These are phyloP conservation scores for Fusarium pilosicola DNA, from an alignment of 2,329 filamentous ascomycete species.

Conservation along the genomic window DNA sequence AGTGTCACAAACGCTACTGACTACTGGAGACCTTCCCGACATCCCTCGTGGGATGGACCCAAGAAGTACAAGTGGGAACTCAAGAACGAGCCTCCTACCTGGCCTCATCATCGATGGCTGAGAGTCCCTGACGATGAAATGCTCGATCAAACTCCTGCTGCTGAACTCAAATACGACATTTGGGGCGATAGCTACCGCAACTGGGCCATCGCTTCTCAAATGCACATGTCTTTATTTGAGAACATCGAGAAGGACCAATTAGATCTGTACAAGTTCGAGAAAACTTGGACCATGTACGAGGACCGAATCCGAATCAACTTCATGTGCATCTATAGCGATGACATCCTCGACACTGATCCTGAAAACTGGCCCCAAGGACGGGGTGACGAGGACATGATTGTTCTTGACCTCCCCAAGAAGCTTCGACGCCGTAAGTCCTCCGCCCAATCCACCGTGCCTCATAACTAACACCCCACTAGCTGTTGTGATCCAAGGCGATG, in stretches of 20 bases:
- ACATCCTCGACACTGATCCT: conserved; percentile 20
- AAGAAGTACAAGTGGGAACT: conserved; percentile 12
- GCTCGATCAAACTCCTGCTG: conserved; percentile 22
- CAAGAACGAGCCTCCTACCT: background rate
- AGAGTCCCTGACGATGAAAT: conserved; percentile 14
- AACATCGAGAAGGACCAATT: conserved; percentile 31
- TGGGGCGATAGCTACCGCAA: conserved; percentile 28
- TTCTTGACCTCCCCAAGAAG: conserved; percentile 22
- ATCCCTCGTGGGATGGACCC: conserved; percentile 25
- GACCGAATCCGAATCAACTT: conserved; percentile 37
- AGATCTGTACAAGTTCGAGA: conserved; percentile 31
- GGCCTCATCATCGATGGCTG: conserved; percentile 19
- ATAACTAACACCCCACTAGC: conserved; percentile 1
- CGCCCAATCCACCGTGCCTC: rapidly evolving
- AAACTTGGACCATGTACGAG: conserved; percentile 26
- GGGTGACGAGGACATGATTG: conserved; percentile 22
- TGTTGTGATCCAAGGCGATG: conserved; percentile 26
- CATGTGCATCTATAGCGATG: conserved; percentile 31
- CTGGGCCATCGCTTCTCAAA: conserved; percentile 33
- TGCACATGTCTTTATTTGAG: conserved; percentile 36
- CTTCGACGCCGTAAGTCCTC: conserved; percentile 26
- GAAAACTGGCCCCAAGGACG: background rate
- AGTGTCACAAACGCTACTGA: conserved; percentile 5
- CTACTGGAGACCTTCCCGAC: conserved; percentile 28
- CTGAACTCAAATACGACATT: conserved; percentile 24